A percentile compares a stretch with the other conserved stretches of the same genome.
Evolutionary conservation across 2,329 filamentous ascomycete species (phyloP).

Genomic region (Blastomyces percursus): DNA sequence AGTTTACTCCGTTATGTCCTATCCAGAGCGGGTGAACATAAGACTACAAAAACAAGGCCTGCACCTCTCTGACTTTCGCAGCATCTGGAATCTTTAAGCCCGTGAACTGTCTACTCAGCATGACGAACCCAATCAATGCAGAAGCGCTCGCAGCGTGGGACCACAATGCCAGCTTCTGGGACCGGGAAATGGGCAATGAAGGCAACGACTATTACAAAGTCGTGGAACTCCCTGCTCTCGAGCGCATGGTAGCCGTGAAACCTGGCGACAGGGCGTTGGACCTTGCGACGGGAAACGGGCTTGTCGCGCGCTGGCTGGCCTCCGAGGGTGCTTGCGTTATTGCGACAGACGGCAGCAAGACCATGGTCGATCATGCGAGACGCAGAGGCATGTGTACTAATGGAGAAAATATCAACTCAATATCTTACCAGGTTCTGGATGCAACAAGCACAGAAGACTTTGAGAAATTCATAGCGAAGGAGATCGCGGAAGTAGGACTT

Average conservation of each 20-base stretch:
- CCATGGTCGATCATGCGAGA: slow-evolving; percentile 33
- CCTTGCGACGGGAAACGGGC: slow-evolving; percentile 42
- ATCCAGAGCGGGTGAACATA: not conserved
- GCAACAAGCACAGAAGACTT: slow-evolving; percentile 29
- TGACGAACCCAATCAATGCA: slow-evolving; percentile 1
- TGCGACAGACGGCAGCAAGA: slow-evolving; percentile 36
- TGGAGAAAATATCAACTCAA: slow-evolving; percentile 9
- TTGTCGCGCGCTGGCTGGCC: slow-evolving; percentile 38
- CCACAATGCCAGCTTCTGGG: slow-evolving; percentile 35
- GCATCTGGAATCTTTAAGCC: not conserved
- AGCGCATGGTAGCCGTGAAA: slow-evolving; percentile 24
- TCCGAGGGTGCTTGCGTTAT: slow-evolving; percentile 28
- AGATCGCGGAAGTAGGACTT: slow-evolving; percentile 9
- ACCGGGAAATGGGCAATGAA: slow-evolving; percentile 28
- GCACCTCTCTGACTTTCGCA: not conserved
- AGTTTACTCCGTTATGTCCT: not conserved
- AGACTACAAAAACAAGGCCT: not conserved
- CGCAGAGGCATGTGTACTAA: slow-evolving; percentile 14
- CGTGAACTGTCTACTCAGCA: not conserved
- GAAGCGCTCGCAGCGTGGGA: slow-evolving; percentile 27
- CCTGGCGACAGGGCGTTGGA: slow-evolving; percentile 32
- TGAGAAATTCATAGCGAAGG: slow-evolving; percentile 18
- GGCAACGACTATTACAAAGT: slow-evolving; percentile 39
- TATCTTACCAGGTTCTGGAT: slow-evolving; percentile 29
- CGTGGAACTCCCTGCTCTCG: slow-evolving; percentile 35